Evolutionary conservation across 1,284 basidiomycete species (phyloP).

Genomic region (Rhodotorula sp.): DNA sequence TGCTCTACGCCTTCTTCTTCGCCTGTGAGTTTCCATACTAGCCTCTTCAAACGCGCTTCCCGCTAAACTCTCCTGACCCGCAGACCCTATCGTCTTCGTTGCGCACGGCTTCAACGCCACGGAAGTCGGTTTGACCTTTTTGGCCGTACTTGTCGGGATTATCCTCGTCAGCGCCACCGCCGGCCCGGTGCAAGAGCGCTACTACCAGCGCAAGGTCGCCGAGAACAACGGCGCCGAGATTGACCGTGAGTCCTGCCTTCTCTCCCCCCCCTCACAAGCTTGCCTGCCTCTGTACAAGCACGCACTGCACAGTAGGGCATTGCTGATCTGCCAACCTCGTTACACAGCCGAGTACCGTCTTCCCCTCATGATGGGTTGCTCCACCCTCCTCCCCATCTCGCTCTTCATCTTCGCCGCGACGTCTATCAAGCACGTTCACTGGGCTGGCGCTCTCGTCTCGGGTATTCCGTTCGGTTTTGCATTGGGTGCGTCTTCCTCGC

Average conservation of each 20-base stretch:
- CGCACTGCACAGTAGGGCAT: too few species aligned
- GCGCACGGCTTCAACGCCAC: slow-evolving; percentile 15
- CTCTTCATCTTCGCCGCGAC: slow-evolving; percentile 53
- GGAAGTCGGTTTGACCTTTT: slow-evolving; percentile 9
- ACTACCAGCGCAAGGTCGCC: slow-evolving; percentile 19
- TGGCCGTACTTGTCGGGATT: slow-evolving; percentile 47
- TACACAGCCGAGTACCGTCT: slow-evolving; percentile 45
- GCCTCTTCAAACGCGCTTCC: neutral
- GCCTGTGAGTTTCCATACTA: neutral
- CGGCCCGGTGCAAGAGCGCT: slow-evolving; percentile 38
- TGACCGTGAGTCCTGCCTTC: too few species aligned
- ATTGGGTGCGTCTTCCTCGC: slow-evolving; percentile 21
- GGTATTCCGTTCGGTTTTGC: slow-evolving; percentile 51
- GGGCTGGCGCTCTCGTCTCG: slow-evolving; percentile 47
- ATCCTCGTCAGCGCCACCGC: slow-evolving; percentile 21
- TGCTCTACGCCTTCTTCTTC: slow-evolving; percentile 32
- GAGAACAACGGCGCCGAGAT: neutral
- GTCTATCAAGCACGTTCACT: slow-evolving; percentile 50
- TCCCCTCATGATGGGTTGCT: slow-evolving; percentile 44
- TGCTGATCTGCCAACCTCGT: too few species aligned
- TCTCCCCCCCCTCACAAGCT: neutral
- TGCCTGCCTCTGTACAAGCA: neutral
- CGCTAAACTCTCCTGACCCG: neutral
- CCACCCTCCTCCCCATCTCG: slow-evolving; percentile 48
- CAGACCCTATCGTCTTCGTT: slow-evolving; percentile 5